phyloP scores from a whole-genome alignment of 805 yeast species.

The Teunomyces pallodes region DNA sequence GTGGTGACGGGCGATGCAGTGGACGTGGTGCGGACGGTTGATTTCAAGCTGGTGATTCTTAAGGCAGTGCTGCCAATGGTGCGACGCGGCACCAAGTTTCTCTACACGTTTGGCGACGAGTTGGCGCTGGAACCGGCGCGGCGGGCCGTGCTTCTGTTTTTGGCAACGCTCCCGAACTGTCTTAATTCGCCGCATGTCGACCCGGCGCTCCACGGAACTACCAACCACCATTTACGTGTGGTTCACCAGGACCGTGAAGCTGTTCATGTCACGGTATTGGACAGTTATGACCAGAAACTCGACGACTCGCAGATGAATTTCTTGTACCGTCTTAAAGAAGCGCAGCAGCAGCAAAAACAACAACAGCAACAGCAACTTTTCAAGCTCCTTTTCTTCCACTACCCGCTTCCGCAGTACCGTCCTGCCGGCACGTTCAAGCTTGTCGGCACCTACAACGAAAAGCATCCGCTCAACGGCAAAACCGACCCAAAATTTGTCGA shows the following conservation, averaged over 20 bases:
- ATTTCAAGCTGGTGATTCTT: conserved; percentile 28
- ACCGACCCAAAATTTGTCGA: conserved; percentile 28
- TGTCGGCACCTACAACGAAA: conserved; percentile 39
- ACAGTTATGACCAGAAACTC: conserved; percentile 27
- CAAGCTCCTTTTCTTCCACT: conserved; percentile 38
- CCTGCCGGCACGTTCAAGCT: conserved; percentile 38
- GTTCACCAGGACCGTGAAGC: conserved; percentile 11
- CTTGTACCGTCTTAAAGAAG: conserved; percentile 23
- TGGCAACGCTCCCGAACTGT: conserved; percentile 36
- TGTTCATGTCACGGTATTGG: conserved; percentile 33
- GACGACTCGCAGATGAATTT: conserved; percentile 33
- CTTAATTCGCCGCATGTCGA: conserved; percentile 23
- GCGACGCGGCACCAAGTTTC: conserved; percentile 26
- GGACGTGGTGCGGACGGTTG: conserved; percentile 24
- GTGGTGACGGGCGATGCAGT: conserved; percentile 42
- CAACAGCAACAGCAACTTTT: conserved; percentile 8
- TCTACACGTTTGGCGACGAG: conserved; percentile 38
- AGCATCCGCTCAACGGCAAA: conserved; percentile 29
- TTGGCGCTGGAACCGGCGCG: background rate
- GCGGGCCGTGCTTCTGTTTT: conserved; percentile 20
- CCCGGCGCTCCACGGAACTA: conserved; percentile 29
- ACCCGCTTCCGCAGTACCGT: conserved; percentile 42
- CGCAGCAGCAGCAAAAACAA: conserved; percentile 4
- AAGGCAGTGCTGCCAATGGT: conserved; percentile 35
- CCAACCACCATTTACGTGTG: conserved; percentile 35